phyloP scores from a whole-genome alignment of 2,329 filamentous ascomycete species.

The Cytospora piceae region DNA sequence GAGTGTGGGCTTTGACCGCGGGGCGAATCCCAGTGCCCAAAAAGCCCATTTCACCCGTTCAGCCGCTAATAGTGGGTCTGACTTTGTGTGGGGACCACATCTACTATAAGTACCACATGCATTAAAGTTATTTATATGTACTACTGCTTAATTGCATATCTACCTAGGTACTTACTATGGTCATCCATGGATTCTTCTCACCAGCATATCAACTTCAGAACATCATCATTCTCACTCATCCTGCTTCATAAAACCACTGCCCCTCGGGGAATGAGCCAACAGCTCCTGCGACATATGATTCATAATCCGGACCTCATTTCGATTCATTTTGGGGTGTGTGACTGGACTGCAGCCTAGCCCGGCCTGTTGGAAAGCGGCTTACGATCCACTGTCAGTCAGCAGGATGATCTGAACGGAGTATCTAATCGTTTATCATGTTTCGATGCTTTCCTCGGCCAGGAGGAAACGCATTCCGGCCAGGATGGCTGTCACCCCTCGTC shows the following conservation, averaged over 20 bases:
- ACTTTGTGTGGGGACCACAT: conserved; percentile 3
- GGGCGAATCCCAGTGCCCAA: conserved; percentile 10
- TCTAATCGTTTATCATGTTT: conserved; percentile 15
- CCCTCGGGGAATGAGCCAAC: background rate
- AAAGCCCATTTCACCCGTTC: background rate
- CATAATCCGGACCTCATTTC: background rate
- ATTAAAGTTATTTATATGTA: background rate
- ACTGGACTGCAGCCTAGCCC: background rate
- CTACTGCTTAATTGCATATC: conserved; percentile 18
- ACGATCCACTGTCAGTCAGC: background rate
- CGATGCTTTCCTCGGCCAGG: conserved; percentile 14
- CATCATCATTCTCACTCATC: conserved; percentile 6
- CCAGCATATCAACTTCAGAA: background rate
- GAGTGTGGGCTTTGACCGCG: conserved; percentile 18
- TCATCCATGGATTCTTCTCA: background rate
- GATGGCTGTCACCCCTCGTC: conserved; percentile 10
- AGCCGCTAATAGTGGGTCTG: conserved; percentile 11
- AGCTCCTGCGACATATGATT: no score
- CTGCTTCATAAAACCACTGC: background rate
- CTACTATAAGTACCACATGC: no score
- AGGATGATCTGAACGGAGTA: conserved; percentile 17
- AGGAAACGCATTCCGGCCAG: background rate
- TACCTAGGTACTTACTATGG: background rate
- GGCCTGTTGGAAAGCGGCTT: background rate
- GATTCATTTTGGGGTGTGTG: conserved; percentile 7